These are phyloP conservation scores for Penicillium waksmanii DNA, from an alignment of 495 filamentous ascomycete species.

Conservation along the genomic window DNA sequence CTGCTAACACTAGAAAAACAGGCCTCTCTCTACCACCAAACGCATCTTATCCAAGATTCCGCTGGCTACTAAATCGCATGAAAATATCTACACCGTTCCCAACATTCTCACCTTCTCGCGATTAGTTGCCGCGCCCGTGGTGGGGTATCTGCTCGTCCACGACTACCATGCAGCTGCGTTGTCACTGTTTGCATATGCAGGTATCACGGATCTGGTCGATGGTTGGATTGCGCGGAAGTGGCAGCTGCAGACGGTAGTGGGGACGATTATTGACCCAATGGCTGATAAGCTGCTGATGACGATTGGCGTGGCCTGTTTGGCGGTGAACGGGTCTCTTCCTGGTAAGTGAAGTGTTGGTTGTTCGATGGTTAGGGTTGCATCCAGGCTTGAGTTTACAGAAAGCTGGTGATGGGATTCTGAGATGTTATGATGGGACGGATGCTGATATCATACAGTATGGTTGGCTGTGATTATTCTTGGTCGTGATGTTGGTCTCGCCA, in stretches of 20 bases:
- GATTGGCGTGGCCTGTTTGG: slow-evolving; percentile 79
- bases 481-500: slow-evolving; percentile 81
- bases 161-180: slow-evolving; percentile 77
- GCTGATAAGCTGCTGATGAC: slow-evolving; percentile 97
- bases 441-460: slow-evolving; percentile 60
- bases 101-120: slow-evolving; percentile 91
- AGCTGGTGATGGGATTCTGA: too few species aligned
- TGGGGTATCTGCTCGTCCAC: slow-evolving; percentile 88
- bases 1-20: slow-evolving; percentile 4
- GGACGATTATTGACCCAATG: slow-evolving; percentile 96
- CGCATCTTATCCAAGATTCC: slow-evolving; percentile 55
- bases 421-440: too few species aligned
- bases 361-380: too few species aligned
- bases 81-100: slow-evolving; percentile 95
- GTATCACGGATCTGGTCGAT: slow-evolving; percentile 87
- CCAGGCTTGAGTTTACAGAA: too few species aligned
- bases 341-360: slow-evolving; percentile 48
- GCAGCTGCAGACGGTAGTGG: slow-evolving; percentile 89
- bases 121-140: slow-evolving; percentile 77
- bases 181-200: slow-evolving; percentile 88
- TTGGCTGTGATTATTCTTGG: slow-evolving; percentile 87
- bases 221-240: slow-evolving; percentile 88
- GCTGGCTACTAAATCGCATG: slow-evolving; percentile 56
- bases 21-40: slow-evolving; percentile 26
- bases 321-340: slow-evolving; percentile 78